Base-by-base conservation (phyloP, 2,329 filamentous ascomycete species). In the Moelleriella libera region DNA sequence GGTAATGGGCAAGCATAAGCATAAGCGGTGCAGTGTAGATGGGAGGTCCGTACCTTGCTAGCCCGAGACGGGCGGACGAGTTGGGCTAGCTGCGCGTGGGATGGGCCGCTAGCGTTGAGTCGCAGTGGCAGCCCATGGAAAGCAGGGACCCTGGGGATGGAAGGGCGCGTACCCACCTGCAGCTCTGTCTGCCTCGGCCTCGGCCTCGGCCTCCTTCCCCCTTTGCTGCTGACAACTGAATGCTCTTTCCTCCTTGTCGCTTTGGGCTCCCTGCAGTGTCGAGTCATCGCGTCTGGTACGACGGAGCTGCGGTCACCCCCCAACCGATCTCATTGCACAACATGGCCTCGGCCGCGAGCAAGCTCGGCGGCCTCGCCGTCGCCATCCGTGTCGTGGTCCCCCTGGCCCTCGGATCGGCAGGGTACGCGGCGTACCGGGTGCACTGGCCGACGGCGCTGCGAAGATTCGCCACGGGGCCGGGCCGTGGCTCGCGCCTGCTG, bases 391-490 rank as follows among this genome's bases (percentile, higher is more conserved):
- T 71, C 41, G 54, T 75, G 41, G 49, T 70, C 45, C 70, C 73
- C 1, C 56, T 68, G 11, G 58, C 59, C 11, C 52, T 68, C 2
- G 70, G 66, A 6, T 65, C 65, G 1, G 56, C 68, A 14, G 72
- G 68, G 14, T 77, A 75, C 55, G 69, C 67, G 2, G 65, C 69
- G 2, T 68, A 66, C 49, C 66, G 67, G 49, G 56, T 70, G 49
- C 63, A 75, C 55, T 71, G 69, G 63, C 53, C 55, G 12, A 52
- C 52, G 2, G 50, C 66, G 28, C 50, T 70, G 9, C 57, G 60
- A 46, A 53, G 62, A 30, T 78, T 78, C 57, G 60, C 74, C 50
- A 76, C 71, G 0, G 76, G 75, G 0, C 74, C 75, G 0, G 76
- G 75, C 3, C 66, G 72, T 46, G 70, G 66, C 5, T 74, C 69